These are phyloP conservation scores for Collybiopsis confluens DNA, from an alignment of 768 basidiomycete genomes.

Conservation along the genomic window DNA sequence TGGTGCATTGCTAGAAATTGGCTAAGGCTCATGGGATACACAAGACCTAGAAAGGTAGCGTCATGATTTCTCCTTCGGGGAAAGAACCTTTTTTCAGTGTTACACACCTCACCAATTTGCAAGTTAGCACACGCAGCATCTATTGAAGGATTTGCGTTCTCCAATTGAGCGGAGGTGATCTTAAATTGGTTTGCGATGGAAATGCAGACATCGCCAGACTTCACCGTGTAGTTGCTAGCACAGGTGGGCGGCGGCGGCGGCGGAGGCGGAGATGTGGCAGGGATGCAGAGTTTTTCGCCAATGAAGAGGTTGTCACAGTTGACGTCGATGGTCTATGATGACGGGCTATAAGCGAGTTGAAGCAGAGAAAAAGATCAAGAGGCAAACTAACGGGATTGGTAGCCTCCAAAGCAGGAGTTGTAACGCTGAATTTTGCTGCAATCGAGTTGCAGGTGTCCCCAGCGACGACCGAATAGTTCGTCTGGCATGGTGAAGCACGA, in stretches of 20 bases:
- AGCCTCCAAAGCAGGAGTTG: not conserved
- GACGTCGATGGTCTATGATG: not conserved
- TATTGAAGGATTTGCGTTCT: not conserved
- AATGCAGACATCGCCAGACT: not conserved
- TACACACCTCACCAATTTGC: not conserved
- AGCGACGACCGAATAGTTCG: not conserved
- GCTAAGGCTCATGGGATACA: not conserved
- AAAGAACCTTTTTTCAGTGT: too few relatives aligned
- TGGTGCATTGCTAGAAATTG: too few relatives aligned
- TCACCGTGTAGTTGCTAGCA: not conserved
- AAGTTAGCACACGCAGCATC: constrained; percentile 2
- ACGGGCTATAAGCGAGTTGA: not conserved
- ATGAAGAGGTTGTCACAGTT: constrained; percentile 1
- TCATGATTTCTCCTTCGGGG: too few relatives aligned
- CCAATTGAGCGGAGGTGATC: not conserved
- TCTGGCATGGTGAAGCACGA: not conserved
- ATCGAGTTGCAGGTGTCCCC: constrained; percentile 1
- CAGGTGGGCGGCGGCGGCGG: not conserved
- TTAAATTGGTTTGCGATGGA: not conserved
- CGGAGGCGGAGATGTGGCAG: not conserved
- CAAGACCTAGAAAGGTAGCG: not conserved
- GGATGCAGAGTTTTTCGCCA: not conserved
- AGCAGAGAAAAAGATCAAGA: not conserved
- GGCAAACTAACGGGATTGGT: not conserved
- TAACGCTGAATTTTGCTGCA: not conserved